These are phyloP conservation scores for Corymbia maculata DNA, from an alignment of 345 rosid genomes.

Conservation along the genomic window DNA sequence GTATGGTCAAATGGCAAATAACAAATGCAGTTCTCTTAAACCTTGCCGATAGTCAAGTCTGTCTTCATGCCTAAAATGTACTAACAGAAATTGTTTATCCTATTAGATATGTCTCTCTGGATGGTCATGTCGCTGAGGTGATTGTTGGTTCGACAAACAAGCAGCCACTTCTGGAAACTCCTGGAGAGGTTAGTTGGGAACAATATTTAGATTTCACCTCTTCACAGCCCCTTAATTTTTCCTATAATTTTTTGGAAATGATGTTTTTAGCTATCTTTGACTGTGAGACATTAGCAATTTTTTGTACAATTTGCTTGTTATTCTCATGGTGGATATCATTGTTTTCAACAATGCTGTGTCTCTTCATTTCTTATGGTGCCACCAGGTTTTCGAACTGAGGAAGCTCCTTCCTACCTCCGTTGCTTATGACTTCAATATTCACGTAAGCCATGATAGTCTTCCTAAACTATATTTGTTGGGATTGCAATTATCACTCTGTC, in stretches of 20 bases:
- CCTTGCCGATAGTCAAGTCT: background rate
- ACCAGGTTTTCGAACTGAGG: constrained; percentile 78
- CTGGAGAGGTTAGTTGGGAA: constrained; percentile 54
- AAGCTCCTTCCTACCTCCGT: constrained; percentile 71
- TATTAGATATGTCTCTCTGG: constrained; percentile 49
- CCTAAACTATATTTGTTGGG: background rate
- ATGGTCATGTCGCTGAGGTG: constrained; percentile 42
- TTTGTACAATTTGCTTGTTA: background rate
- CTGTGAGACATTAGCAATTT: background rate
- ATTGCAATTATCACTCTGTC: background rate
- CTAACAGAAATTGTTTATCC: background rate
- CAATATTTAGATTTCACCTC: background rate
- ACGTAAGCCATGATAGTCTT: constrained; percentile 34
- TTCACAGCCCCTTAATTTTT: background rate
- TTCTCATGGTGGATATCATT: background rate
- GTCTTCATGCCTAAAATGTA: background rate
- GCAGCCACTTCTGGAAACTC: constrained; percentile 89
- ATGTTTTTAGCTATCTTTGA: background rate
- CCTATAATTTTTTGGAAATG: background rate
- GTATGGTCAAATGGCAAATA: background rate
- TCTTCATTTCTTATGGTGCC: background rate
- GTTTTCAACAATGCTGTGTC: background rate
- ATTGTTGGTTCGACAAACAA: constrained; percentile 68
- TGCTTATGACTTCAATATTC: constrained; percentile 85
- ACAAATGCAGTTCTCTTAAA: background rate